Base-by-base conservation (phyloP, 106 monocot genomes). In the Dioscorea alata region DNA sequence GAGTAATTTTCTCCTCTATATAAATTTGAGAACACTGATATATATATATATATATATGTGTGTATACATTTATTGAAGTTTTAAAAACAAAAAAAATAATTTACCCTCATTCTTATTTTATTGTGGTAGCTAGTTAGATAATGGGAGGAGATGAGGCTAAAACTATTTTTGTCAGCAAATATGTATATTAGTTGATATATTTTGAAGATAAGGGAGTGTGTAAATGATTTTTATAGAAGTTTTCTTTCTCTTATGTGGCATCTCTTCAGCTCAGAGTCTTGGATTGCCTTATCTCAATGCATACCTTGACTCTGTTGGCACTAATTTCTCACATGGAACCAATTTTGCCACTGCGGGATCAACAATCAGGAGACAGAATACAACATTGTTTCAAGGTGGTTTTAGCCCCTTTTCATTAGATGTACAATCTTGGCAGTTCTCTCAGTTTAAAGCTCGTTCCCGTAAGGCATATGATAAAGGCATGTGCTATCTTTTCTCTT, bases 361-460 rank as follows among this genome's bases (percentile, higher is more conserved):
- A 17, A 76, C 90, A 0, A 78, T 90, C 73, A 25, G 81, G 24
- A 16, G 70, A 35, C 70, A 83, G 56, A 90, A 90, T 67, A 66
- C 75, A 8, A 83, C 86, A 15, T 32, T 95, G 8, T 91, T 78
- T 56, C 86, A 86, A 68, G 74, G 75, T 20, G 95, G 95, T 0
- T 95, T 69, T 79, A 95, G 95, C 24, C 95, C 95, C 31, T 86
- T 95, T 81, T 91, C 86, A 21, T 67, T 95, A 17, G 86, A 86
- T 48, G 86, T 95, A 20, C 88, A 91, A 75, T 60, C 72, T 10
- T 77, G 81, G 88, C 83, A 95, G 73, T 95, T 95, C 61, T 59
- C 78, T 4, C 83, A 95, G 71, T 91, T 95, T 79, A 86, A 84
- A 33, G 72, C 75, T 4, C 71, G 91, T 65, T 88, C 86, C 12